These are phyloP conservation scores for Trichomonascaceae sp. DNA, from an alignment of 1,139 yeast species.

Conservation along the genomic window DNA sequence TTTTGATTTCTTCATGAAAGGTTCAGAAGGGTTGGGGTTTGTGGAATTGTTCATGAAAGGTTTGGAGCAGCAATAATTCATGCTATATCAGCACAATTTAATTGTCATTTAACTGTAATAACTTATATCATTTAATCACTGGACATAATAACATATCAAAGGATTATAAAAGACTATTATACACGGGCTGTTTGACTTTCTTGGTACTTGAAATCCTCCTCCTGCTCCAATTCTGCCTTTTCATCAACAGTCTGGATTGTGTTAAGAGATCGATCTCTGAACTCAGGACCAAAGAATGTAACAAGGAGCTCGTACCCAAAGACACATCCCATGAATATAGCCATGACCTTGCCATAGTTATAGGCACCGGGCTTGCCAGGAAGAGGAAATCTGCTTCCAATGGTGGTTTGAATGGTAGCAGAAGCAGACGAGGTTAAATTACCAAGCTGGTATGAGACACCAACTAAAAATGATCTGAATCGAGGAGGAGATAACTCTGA, in stretches of 20 bases:
- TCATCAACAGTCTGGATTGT: constrained; percentile 11
- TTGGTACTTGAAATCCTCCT: constrained; percentile 4
- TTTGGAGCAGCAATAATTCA: constrained; percentile 50
- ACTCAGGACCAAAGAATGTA: constrained; percentile 69
- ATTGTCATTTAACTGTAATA: not conserved
- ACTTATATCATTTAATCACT: not conserved
- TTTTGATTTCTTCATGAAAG: constrained; percentile 50
- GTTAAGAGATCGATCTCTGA: constrained; percentile 37
- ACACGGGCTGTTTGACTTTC: not conserved
- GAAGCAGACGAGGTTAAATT: constrained; percentile 79
- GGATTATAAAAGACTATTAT: not conserved
- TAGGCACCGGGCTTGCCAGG: constrained; percentile 31
- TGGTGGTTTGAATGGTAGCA: constrained; percentile 71
- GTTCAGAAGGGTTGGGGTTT: constrained; percentile 69
- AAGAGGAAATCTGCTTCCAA: constrained; percentile 63
- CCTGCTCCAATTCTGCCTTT: constrained; percentile 8
- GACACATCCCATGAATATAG: constrained; percentile 76
- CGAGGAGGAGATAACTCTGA: constrained; percentile 76
- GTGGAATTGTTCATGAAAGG: constrained; percentile 88
- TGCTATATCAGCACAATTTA: constrained; percentile 14
- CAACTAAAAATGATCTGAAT: constrained; percentile 65
- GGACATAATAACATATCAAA: not conserved
- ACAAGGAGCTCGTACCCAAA: constrained; percentile 56
- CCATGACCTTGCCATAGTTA: constrained; percentile 66
- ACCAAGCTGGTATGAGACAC: constrained; percentile 77